Conservation (phyloP, 495 filamentous ascomycete species). For the Podospora didyma region DNA sequence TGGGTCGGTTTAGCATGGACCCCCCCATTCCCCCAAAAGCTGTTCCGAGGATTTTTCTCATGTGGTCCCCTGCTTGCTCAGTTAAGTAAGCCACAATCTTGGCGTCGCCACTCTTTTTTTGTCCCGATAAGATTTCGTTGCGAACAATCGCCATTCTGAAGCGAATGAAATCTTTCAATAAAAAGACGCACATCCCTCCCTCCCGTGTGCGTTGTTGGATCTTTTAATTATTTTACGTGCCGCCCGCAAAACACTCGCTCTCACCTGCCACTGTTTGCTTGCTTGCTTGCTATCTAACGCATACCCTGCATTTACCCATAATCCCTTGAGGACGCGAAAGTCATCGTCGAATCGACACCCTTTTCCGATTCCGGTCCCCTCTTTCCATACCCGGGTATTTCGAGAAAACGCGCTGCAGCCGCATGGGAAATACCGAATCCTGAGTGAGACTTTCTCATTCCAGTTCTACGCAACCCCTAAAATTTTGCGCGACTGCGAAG, state of each 20-base stretch:
- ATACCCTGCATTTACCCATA: neutral
- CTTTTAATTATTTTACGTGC: neutral
- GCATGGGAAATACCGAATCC: neutral
- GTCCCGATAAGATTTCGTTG: neutral
- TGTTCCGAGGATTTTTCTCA: conserved; percentile 10
- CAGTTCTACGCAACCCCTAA: too few relatives aligned
- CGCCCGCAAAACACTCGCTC: neutral
- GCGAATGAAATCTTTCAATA: neutral
- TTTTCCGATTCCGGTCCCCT: neutral
- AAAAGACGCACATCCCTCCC: neutral
- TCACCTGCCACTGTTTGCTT: too few relatives aligned
- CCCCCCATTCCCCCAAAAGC: neutral
- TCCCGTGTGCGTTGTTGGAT: neutral
- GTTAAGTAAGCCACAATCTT: neutral
- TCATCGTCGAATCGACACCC: neutral
- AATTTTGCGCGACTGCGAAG: neutral
- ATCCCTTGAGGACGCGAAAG: conserved; percentile 1
- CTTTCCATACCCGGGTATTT: too few relatives aligned
- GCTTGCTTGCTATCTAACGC: too few relatives aligned
- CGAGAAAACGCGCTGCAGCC: neutral
- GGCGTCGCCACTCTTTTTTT: conserved; percentile 11
- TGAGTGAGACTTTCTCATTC: neutral
- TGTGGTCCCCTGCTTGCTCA: neutral
- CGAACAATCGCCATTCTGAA: neutral
- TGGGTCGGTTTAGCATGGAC: neutral